Evolutionary conservation across 495 filamentous ascomycete species (phyloP).

Genomic region (Trichoderma parareesei): DNA sequence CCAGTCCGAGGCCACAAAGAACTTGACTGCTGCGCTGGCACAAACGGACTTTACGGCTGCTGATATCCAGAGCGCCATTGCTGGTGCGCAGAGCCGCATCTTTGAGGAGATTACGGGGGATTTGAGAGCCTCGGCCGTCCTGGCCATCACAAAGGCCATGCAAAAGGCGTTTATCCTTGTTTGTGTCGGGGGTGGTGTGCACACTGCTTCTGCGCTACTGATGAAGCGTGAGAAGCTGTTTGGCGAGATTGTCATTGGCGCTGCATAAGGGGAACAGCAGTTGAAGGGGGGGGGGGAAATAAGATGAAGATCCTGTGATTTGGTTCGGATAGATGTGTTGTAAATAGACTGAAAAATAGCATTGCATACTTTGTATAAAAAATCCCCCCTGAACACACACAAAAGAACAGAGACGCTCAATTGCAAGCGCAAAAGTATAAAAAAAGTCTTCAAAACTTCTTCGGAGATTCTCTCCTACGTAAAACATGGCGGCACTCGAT

Average conservation of each 20-base stretch:
- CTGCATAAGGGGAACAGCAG: background rate
- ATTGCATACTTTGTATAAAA: background rate
- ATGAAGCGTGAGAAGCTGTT: constrained; percentile 52
- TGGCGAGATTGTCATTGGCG: constrained; percentile 17
- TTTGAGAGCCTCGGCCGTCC: constrained; percentile 30
- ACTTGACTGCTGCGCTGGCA: constrained; percentile 30
- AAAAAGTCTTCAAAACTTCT: background rate
- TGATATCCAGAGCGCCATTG: constrained; percentile 25
- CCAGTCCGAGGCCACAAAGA: constrained; percentile 33
- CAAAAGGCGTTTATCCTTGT: constrained; percentile 43
- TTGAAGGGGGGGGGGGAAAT: too few species aligned
- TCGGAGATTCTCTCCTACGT: background rate
- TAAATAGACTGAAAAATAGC: background rate
- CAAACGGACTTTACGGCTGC: constrained; percentile 19
- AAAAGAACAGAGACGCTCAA: too few species aligned
- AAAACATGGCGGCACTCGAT: constrained; percentile 4
- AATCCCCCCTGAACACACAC: too few species aligned
- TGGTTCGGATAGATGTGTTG: background rate
- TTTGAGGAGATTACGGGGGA: constrained; percentile 39
- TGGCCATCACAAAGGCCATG: constrained; percentile 44
- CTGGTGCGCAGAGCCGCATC: background rate
- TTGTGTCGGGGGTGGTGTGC: constrained; percentile 39
- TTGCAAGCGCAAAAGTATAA: background rate
- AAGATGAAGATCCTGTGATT: background rate
- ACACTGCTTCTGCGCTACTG: constrained; percentile 31